phyloP scores from a whole-genome alignment of 371 early-diverging fungal species.

The Circinella minor region DNA sequence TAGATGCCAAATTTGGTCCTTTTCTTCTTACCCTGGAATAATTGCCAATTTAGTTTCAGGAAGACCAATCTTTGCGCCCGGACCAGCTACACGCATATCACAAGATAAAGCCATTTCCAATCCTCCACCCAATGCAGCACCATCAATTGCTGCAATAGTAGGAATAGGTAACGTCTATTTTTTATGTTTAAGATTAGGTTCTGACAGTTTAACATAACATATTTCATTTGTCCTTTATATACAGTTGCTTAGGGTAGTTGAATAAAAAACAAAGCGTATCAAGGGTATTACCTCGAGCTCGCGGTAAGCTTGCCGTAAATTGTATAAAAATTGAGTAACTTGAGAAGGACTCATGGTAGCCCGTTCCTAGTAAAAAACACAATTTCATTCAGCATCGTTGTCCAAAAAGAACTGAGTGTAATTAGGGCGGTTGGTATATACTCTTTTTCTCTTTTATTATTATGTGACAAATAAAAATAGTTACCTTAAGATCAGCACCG shows the following conservation, averaged over 20 bases:
- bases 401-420: no score
- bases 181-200: not conserved
- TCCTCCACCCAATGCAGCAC: conserved; percentile 95
- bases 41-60: conserved; percentile 96
- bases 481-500: conserved; percentile 94
- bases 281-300: conserved; percentile 73
- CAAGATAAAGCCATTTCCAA: conserved; percentile 93
- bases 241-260: no score
- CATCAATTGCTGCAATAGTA: conserved; percentile 95
- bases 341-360: conserved; percentile 82
- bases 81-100: conserved; percentile 88
- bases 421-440: no score
- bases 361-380: conserved; percentile 71
- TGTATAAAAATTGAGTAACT: conserved; percentile 84
- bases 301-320: conserved; percentile 77
- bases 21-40: conserved; percentile 84
- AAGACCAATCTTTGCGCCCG: conserved; percentile 83
- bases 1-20: not conserved
- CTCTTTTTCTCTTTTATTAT: no score
- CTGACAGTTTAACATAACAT: no score
- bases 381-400: no score
- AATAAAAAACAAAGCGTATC: no score
- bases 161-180: conserved; percentile 83
- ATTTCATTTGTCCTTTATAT: no score
- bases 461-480: not conserved